Evolutionary conservation across 2,329 filamentous ascomycete genomes (phyloP).

Genomic region (Lecanosticta acicola): DNA sequence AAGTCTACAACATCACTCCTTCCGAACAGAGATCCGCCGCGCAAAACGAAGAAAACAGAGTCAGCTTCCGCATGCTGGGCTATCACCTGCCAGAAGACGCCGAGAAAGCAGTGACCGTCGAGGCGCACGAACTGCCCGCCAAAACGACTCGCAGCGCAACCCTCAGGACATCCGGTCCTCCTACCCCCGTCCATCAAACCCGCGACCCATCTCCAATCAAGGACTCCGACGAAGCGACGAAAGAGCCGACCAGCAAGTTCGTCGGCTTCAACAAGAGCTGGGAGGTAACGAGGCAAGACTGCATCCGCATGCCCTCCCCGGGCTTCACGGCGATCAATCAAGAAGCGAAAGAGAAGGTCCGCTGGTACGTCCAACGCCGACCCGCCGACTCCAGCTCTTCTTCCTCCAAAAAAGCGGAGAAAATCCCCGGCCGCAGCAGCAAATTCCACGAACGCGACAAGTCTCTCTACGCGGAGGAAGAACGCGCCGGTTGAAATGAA

Average conservation of each 20-base stretch:
- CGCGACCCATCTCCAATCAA: background rate
- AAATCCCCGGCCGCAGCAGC: too few relatives aligned
- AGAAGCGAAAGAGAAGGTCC: background rate
- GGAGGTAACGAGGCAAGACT: background rate
- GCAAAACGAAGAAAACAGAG: background rate
- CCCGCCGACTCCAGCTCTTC: background rate
- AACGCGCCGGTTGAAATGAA: too few relatives aligned
- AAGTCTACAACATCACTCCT: conserved; percentile 4
- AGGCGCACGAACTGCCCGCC: background rate
- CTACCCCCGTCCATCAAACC: too few relatives aligned
- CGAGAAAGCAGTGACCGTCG: background rate
- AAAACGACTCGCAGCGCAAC: background rate
- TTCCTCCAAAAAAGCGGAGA: too few relatives aligned
- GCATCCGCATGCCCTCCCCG: background rate
- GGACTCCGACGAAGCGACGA: background rate
- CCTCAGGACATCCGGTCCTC: background rate
- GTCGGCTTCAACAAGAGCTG: background rate
- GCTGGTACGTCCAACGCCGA: background rate
- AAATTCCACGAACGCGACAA: too few relatives aligned
- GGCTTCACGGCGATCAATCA: background rate
- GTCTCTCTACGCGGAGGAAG: too few relatives aligned
- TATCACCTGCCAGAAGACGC: background rate
- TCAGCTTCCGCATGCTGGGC: background rate
- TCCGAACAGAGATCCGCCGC: background rate
- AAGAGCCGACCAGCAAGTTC: background rate